Evolutionary conservation across 108 stramenopile genomes (phyloP), one percentile per base, ranked within the genome.

Genomic region (Nitzschia sp.): DNA sequence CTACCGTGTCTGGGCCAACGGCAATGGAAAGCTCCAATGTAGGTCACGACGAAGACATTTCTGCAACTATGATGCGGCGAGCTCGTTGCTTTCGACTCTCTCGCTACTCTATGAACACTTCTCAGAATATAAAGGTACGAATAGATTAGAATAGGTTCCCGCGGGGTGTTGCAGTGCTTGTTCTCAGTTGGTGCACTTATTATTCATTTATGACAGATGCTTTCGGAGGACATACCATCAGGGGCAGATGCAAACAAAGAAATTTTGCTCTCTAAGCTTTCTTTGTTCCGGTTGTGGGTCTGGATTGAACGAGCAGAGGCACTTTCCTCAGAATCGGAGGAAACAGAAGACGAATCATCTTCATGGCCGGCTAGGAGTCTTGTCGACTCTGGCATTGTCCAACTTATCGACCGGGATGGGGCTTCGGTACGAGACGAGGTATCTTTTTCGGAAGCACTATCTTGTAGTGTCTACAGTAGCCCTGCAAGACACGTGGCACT

Each of bases 301-400:
- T 94, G 92, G 92, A 85, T 91, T 46, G 79, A 84, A 15, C 71
- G 88, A 29, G 83, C 91, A 2, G 89, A 94, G 76, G 30, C 69
- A 21, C 74, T 86, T 2, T 78, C 80, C 22, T 63, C 79, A 13
- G 66, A 62, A 6, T 66, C 72, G 31, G 68, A 71, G 9, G 76
- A 74, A 26, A 47, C 31, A 45, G 83, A 83, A 15, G 66, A 69
- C 13, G 76, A 77, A n/a, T 57, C 64, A 1, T 41, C 34, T 22
- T 22, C 48, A 21, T 83, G 71, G 72, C 53, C 79, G 0, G 80
- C 84, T 2, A 83, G 77, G 50, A 81, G 80, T 16, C 63, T 94
- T 27, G 36, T 76, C 2, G 86, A 91, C 69, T 78, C 87, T 16
- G 92, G 92, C 22, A 69, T 84, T 33, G 48, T 72, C 64, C 78